Base-by-base conservation (phyloP, 2,329 filamentous ascomycete genomes). In the Alternaria panax region DNA sequence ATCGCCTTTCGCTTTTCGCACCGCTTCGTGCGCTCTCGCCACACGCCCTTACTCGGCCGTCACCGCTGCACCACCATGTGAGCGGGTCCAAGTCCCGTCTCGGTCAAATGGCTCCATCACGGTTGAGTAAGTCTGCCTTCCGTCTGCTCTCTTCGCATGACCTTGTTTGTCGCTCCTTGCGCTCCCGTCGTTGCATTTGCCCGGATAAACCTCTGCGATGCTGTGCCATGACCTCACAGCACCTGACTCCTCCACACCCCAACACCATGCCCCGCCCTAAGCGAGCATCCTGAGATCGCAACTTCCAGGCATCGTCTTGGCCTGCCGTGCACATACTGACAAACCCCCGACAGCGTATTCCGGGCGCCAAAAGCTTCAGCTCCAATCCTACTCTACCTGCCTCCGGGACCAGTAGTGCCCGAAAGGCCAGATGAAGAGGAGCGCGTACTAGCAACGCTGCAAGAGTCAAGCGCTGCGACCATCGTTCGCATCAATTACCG, bases 401-500 rank as follows among this genome's bases (percentile, higher is more conserved):
- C 81, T 4, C 72, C 78, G 38, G 81, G 81, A 5, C 79, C 81
- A 40, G 57, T 80, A 7, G 41, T 76, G 5, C 57, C 69, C 11
- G 59, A 72, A 9, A 34, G 62, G 12, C 8, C 47, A 14, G 63
- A 74, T 6, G 61, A 74, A 41, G 74, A 80, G 34, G 68, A 74
- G 11, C 59, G 65, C 14, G 62, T 78, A 48, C 70, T 79, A 25
- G 66, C 73, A 9, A 65, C 68, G 2, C 73, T 84, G 11, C 73
- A 71, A 27, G 65, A 71, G 16, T 71, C 72, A 11, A 74, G 79
- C 32, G 72, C 75, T 28, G 77, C 77, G 6, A 80, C 79, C 4
- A 64, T 83, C 14, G 79, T 82, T 8, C 73, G 78, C 34, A 72
- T 84, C 65, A 79, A 83, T 61, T 84, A 84, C 65, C 79, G 81